phyloP scores from a whole-genome alignment of 176 grass and related monocot genomes.

The Zizania latifolia region DNA sequence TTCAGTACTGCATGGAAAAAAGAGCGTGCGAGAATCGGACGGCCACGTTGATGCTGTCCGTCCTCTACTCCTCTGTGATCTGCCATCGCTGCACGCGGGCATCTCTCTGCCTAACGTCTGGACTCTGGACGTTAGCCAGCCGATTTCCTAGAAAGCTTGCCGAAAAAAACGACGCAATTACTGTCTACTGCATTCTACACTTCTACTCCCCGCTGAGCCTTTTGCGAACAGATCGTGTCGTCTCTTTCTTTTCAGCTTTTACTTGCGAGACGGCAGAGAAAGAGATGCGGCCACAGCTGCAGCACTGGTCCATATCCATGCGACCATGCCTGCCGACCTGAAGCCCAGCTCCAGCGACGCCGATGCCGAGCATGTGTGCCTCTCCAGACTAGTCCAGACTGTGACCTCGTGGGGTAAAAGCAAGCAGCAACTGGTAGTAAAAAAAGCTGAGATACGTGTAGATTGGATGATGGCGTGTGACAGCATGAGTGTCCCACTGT shows the following conservation, averaged over 20 bases:
- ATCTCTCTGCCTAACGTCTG: neutral
- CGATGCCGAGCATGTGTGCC: constrained; percentile 1
- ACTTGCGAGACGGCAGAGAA: neutral
- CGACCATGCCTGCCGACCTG: neutral
- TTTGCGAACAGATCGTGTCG: neutral
- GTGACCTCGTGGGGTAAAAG: constrained; percentile 25
- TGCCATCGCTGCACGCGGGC: neutral
- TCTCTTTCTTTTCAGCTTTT: neutral
- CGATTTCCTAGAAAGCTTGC: too few relatives aligned
- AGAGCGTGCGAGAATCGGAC: neutral
- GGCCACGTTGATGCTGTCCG: neutral
- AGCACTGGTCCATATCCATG: neutral
- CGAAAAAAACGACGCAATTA: neutral
- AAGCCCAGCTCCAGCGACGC: neutral
- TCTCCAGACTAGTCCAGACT: neutral
- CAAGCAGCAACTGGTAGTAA: neutral
- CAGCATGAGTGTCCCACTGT: constrained; percentile 29
- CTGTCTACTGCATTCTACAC: neutral
- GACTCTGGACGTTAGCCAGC: too few relatives aligned
- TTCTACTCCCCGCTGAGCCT: neutral
- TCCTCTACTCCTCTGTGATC: neutral
- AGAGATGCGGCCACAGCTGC: neutral
- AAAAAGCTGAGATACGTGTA: neutral
- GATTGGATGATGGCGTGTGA: neutral
- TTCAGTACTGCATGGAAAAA: too few relatives aligned